These are phyloP conservation scores for Venturia aucupariae DNA, from an alignment of 2,329 filamentous ascomycete species.

Conservation along the genomic window DNA sequence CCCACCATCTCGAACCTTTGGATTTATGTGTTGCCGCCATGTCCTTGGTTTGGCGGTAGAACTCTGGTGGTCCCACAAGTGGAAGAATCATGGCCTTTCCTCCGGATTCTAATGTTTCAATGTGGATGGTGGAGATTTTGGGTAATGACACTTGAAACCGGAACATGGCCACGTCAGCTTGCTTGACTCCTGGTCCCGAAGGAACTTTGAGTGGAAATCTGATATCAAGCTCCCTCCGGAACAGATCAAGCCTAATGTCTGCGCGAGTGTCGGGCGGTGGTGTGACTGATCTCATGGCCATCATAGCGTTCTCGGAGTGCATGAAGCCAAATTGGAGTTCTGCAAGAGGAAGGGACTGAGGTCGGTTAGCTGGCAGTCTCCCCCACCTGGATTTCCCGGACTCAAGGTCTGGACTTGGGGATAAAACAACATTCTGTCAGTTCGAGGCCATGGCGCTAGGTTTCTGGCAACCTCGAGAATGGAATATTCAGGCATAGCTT, in stretches of 20 bases:
- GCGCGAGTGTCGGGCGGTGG: not conserved
- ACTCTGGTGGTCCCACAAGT: constrained; percentile 9
- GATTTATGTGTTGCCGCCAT: constrained; percentile 12
- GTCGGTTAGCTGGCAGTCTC: no score
- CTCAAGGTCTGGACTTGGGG: not conserved
- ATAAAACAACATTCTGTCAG: no score
- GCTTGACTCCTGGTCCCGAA: not conserved
- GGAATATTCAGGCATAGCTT: no score
- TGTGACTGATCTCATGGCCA: constrained; percentile 7
- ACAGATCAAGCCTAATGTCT: constrained; percentile 6
- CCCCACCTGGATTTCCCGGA: no score
- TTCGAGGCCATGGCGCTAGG: no score
- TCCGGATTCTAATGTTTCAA: not conserved
- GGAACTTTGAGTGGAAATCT: constrained; percentile 2
- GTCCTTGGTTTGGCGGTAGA: constrained; percentile 13
- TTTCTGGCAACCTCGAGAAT: no score
- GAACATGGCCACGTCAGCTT: not conserved
- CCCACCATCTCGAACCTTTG: constrained; percentile 2
- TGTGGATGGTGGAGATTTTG: constrained; percentile 1
- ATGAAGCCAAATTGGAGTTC: constrained; percentile 3
- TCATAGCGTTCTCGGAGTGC: constrained; percentile 10
- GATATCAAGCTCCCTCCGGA: constrained; percentile 6
- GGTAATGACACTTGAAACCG: constrained; percentile 6
- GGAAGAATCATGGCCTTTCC: constrained; percentile 11
- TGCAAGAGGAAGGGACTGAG: not conserved